Base-by-base conservation (phyloP, 768 basidiomycete species). In the Butyriboletus loyo region DNA sequence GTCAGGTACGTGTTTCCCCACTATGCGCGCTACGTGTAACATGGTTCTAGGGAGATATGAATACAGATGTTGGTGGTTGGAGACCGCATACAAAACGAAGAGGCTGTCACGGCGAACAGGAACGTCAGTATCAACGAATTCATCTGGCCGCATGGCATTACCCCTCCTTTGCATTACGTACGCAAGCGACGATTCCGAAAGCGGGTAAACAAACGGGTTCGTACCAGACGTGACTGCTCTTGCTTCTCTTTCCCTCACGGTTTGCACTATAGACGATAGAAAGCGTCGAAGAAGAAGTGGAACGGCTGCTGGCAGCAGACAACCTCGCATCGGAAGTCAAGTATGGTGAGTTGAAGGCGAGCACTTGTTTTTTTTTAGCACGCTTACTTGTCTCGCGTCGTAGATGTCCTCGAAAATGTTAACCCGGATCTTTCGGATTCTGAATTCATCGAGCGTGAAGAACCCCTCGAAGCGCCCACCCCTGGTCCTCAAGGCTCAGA, bases 81-180 rank as follows among this genome's bases (percentile, higher is more conserved):
- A 54, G 78, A 91, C 56, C 82, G 81, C 42, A 74, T 89, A 51
- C 79, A 85, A 28, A 84, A 76, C 39, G 89, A 95, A 56, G 87
- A 89, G 32, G 76, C 81, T 2, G 56, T 84, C 37, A 74, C 74
- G 14, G 78, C 75, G 31, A 82, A 82, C 39, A 85, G 82, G 66
- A 81, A 78, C 48, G 89, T 96, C 73, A 93, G 86, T 60, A 81
- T 97, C 43, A 92, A 97, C 59, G 95, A 98, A 58, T 98, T 95
- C 69, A 92, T 98, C 50, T 99, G 91, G 87, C 94, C 90, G 0
- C 95, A 98, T 63, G 97, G 97, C 3, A 77, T 98, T 41, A 97
- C 95, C 0, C 96, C 96, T 44, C 96, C 97, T 2, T 71, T 99
- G 50, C 85, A 89, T 58, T 85, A 95, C 64, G 92, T 84, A 41